Evolutionary conservation across 2,329 filamentous ascomycete genomes (phyloP).

Genomic region (Xylaria sp.): DNA sequence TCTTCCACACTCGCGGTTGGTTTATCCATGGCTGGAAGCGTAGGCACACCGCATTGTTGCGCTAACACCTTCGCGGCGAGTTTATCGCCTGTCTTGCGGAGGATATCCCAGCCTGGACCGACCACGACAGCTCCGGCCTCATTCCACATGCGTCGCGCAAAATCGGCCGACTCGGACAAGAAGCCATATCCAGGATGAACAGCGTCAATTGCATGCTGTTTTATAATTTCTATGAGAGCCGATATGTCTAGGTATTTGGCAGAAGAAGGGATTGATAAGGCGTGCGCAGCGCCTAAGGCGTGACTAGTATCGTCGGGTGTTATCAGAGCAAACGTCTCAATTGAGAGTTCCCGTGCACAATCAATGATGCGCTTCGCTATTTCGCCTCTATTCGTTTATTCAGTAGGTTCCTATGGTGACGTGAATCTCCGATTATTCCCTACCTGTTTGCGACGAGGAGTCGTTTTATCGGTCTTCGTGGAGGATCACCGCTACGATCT

Average conservation of each 20-base stretch:
- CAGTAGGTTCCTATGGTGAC: not conserved
- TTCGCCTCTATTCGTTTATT: slow-evolving; percentile 25
- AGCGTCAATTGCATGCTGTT: slow-evolving; percentile 52
- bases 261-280: slow-evolving; percentile 24
- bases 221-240: slow-evolving; percentile 44
- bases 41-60: slow-evolving; percentile 55
- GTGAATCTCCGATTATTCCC: not conserved
- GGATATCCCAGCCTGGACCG: slow-evolving; percentile 64
- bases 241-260: slow-evolving; percentile 26
- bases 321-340: slow-evolving; percentile 31
- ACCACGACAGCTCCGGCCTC: slow-evolving; percentile 66
- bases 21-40: slow-evolving; percentile 51
- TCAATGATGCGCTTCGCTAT: slow-evolving; percentile 35
- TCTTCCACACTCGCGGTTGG: slow-evolving; percentile 52
- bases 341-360: slow-evolving; percentile 33
- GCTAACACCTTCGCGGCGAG: slow-evolving; percentile 46
- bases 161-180: slow-evolving; percentile 69
- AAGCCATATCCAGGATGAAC: slow-evolving; percentile 75
- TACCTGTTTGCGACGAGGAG: slow-evolving; percentile 36
- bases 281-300: slow-evolving; percentile 26
- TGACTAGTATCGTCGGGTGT: slow-evolving; percentile 30
- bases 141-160: slow-evolving; percentile 58
- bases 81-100: slow-evolving; percentile 54
- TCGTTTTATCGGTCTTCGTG: slow-evolving; percentile 27
- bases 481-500: slow-evolving; percentile 5